Conservation (phyloP, 2,329 filamentous ascomycete genomes). For the Ophiosphaerella korrae region DNA sequence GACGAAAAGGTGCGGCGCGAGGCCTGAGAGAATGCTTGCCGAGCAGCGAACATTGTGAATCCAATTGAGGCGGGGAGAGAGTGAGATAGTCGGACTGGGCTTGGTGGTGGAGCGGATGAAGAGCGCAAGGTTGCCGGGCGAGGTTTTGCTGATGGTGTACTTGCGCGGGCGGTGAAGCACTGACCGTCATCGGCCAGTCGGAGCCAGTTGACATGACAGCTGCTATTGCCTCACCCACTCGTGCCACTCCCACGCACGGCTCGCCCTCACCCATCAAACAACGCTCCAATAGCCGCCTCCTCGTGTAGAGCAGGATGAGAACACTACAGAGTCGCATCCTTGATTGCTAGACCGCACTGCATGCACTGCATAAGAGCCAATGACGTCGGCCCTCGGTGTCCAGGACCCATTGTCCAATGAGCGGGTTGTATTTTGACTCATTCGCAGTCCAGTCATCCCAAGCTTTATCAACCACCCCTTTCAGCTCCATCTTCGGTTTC, state of each 20-base stretch:
- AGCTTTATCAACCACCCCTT: neutral
- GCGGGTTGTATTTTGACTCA: neutral
- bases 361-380: too few species aligned
- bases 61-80: constrained; percentile 24
- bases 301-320: neutral
- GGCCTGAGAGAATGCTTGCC: constrained; percentile 56
- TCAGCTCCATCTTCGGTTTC: neutral
- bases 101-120: constrained; percentile 16
- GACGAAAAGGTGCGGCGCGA: constrained; percentile 60
- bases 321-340: too few species aligned
- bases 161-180: constrained; percentile 20
- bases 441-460: constrained; percentile 1
- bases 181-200: constrained; percentile 25
- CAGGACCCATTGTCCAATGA: too few species aligned
- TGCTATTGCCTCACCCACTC: constrained; percentile 10
- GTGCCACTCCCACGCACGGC: neutral
- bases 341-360: too few species aligned
- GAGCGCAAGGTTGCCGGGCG: constrained; percentile 16
- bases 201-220: constrained; percentile 22
- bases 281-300: neutral
- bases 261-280: neutral
- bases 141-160: constrained; percentile 26
- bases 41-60: constrained; percentile 69
- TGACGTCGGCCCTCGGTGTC: too few species aligned
- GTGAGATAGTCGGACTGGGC: constrained; percentile 31